phyloP scores from a whole-genome alignment of 768 basidiomycete genomes.

The Lyophyllum decastes region DNA sequence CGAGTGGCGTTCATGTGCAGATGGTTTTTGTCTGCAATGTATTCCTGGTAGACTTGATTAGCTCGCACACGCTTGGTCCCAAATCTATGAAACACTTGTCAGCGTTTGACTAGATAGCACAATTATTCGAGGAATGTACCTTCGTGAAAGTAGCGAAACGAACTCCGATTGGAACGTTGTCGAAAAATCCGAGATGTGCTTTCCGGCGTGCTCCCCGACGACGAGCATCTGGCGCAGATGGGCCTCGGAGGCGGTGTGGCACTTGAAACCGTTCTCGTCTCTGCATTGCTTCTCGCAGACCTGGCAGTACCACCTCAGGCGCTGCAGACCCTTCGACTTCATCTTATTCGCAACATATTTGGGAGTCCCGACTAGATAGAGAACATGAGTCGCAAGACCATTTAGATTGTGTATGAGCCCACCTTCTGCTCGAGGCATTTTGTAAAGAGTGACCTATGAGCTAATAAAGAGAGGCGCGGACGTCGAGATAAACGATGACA shows the following conservation, averaged over 20 bases:
- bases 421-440: constrained; percentile 89
- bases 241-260: constrained; percentile 83
- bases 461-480: neutral
- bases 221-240: constrained; percentile 98
- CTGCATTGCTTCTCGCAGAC: constrained; percentile 99
- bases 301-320: constrained; percentile 98
- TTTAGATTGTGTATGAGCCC: constrained; percentile 1
- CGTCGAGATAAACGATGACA: neutral
- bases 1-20: constrained; percentile 98
- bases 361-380: constrained; percentile 72
- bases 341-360: constrained; percentile 93
- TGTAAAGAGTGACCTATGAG: constrained; percentile 6
- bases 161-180: constrained; percentile 89
- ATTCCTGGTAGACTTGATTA: constrained; percentile 97
- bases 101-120: no score
- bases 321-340: constrained; percentile 96
- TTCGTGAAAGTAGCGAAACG: constrained; percentile 82
- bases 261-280: constrained; percentile 99
- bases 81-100: constrained; percentile 48
- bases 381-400: neutral
- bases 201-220: constrained; percentile 91
- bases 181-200: constrained; percentile 91
- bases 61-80: constrained; percentile 94
- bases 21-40: constrained; percentile 91
- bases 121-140: constrained; percentile 42